A percentile compares a stretch with the other conserved stretches of the same genome.
Conservation (phyloP, 1,284 basidiomycete genomes). For the Xerocomus amazonicus region DNA sequence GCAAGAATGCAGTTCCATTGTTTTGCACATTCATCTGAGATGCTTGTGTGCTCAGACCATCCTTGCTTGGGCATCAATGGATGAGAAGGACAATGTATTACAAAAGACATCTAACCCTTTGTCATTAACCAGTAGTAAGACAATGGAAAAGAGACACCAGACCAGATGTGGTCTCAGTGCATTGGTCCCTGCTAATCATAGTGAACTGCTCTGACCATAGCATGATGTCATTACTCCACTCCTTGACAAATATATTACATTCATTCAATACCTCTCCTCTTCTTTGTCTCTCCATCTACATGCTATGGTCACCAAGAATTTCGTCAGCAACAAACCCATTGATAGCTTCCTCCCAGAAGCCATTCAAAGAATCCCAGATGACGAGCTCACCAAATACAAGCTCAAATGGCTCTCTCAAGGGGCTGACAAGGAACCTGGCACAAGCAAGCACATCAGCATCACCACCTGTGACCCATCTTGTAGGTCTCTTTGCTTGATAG, state of each 20-base stretch:
- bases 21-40: not conserved
- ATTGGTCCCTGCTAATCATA: no score
- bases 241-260: not conserved
- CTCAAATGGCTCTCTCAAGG: conserved; percentile 9
- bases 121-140: no score
- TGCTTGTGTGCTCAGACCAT: not conserved
- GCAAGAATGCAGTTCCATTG: not conserved
- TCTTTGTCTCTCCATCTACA: no score
- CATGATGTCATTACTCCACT: no score
- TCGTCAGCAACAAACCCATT: conserved; percentile 21
- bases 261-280: not conserved
- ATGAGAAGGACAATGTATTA: no score
- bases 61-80: not conserved
- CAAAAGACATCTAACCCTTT: no score
- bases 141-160: no score
- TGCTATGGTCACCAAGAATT: conserved; percentile 16
- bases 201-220: no score
- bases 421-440: conserved; percentile 10
- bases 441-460: conserved; percentile 18
- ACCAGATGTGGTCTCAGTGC: no score
- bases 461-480: conserved; percentile 18
- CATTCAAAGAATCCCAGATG: conserved; percentile 18
- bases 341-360: conserved; percentile 13
- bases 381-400: conserved; percentile 1
- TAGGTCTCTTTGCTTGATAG: not conserved